Percentiles rank a stretch among this genome's conserved stretches.
Conservation (phyloP, 148 eudicot species). For the Diospyros lotus region DNA sequence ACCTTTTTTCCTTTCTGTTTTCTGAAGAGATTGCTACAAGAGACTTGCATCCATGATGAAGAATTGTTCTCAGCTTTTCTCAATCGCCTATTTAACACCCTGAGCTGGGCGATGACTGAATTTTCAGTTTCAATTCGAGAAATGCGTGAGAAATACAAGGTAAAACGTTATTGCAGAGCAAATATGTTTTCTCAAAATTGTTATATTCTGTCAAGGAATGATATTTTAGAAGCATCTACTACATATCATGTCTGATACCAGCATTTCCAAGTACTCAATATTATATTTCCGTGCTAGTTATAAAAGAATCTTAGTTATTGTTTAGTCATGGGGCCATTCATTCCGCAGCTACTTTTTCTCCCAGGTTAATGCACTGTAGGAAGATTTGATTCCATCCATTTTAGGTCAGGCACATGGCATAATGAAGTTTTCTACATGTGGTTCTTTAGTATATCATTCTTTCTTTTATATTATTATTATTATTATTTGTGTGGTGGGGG, state of each 20-base stretch:
- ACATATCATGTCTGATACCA: too few relatives aligned
- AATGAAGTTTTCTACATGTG: neutral
- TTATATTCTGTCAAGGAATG: neutral
- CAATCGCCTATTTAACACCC: conserved; percentile 81
- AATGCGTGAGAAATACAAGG: conserved; percentile 88
- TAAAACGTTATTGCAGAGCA: conserved; percentile 2
- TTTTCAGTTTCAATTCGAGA: conserved; percentile 89
- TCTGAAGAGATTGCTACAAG: conserved; percentile 67
- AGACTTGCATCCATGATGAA: conserved; percentile 63
- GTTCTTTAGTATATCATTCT: neutral
- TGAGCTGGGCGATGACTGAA: conserved; percentile 97
- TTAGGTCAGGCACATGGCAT: neutral
- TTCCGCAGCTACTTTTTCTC: neutral
- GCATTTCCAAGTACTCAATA: too few relatives aligned
- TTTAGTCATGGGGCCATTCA: neutral
- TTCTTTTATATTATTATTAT: neutral
- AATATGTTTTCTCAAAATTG: neutral
- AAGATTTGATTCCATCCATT: too few relatives aligned
- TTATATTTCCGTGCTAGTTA: neutral
- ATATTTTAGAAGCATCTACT: neutral
- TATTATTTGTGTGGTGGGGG: neutral
- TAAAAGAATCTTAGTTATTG: neutral
- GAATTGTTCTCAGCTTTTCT: conserved; percentile 75
- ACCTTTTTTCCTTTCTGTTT: conserved; percentile 1
- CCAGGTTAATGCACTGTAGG: neutral